A percentile compares a stretch with the other conserved stretches of the same genome.
These are phyloP conservation scores for Gaultheria prostrata DNA, from an alignment of 148 eudicot species.

Conservation along the genomic window DNA sequence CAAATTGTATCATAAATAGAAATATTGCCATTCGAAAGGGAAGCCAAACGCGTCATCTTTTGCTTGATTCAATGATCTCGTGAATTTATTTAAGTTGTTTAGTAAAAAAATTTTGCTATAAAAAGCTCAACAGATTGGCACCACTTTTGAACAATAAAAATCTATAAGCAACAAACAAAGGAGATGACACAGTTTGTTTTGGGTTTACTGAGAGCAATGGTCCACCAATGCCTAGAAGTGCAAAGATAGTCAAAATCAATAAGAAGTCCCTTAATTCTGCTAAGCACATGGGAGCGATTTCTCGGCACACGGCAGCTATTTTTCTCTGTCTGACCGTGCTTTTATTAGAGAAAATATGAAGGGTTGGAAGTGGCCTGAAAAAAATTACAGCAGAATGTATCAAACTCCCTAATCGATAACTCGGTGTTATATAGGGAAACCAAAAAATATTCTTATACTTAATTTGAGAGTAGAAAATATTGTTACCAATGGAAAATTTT, in stretches of 20 bases:
- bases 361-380: slow-evolving; percentile 39
- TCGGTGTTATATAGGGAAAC: not conserved
- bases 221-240: too few species aligned
- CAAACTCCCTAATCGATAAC: not conserved
- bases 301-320: not conserved
- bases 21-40: too few species aligned
- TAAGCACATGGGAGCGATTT: slow-evolving; percentile 18
- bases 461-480: not conserved
- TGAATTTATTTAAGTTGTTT: too few species aligned
- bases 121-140: too few species aligned
- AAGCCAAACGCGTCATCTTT: too few species aligned
- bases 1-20: too few species aligned
- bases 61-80: too few species aligned
- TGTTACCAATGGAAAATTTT: slow-evolving; percentile 37
- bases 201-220: slow-evolving; percentile 47
- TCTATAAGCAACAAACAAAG: not conserved
- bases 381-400: not conserved
- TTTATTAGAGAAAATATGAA: slow-evolving; percentile 17
- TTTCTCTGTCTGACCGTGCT: slow-evolving; percentile 2
- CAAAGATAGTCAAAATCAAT: slow-evolving; percentile 15
- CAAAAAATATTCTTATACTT: not conserved
- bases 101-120: too few species aligned
- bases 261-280: slow-evolving; percentile 18
- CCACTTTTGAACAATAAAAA: too few species aligned
- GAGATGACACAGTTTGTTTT: not conserved